Evolutionary conservation across 352 stramenopile species (phyloP), one percentile per base, ranked within the genome.

Genomic region (Phytophthora megakarya): DNA sequence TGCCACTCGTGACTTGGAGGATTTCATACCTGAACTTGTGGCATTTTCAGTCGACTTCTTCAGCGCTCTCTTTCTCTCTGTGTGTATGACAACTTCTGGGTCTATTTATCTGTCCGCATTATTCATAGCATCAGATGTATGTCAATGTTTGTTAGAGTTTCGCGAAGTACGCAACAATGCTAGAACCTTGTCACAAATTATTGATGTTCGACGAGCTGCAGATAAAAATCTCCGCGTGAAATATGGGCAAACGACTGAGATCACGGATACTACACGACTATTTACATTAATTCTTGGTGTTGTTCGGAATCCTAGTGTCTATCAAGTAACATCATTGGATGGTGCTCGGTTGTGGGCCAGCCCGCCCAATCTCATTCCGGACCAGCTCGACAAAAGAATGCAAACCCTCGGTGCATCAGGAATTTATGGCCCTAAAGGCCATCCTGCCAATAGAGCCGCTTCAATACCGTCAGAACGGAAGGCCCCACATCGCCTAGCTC

Each of bases 21-120:
- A 72, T 13, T 67, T 62, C 28, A 57, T 66, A 6, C 63, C 63
- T 8, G 40, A 55, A 40, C 39, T 53, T 5, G 58, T 72, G 19
- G 62, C 57, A 0, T 57, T 74, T 42, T 58, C 40, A 0, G 49
- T 64, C 0, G 61, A 75, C 19, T 66, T 75, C 18, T 72, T 72
- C 13, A 54, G 65, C 19, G 28, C 50, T 3, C 61, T 75, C 0
- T 71, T 68, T 13, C 26, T 71, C 9, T 64, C 49, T 0, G 61
- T 70, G 19, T 71, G 61, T 21, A 70, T 75, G 44, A 51, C 48
- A 12, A 71, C 48, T 12, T 39, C 67, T 1, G 35, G 35, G 12
- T 65, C 55, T 2, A 44, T 52, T 3, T 46, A 23, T 23, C 45
- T 71, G 1, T 67, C 63, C 19, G 45, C 11, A 13, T 21, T 71